These are phyloP conservation scores for Schizosaccharomyces versatilis DNA, from an alignment of 1,139 yeast genomes.

Conservation along the genomic window DNA sequence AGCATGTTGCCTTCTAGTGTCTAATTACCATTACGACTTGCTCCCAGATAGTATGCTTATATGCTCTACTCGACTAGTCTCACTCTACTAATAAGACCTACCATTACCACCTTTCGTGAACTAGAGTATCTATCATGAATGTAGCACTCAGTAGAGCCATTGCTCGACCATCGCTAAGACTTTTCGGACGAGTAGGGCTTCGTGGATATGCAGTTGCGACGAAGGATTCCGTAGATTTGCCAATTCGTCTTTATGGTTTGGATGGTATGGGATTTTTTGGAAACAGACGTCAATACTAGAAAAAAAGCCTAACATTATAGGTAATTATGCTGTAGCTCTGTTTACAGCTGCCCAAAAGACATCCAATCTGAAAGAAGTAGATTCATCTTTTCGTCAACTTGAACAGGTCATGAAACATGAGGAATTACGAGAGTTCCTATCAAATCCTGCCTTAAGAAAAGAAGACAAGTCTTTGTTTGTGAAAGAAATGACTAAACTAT, in stretches of 20 bases:
- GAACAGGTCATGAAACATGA: constrained; percentile 31
- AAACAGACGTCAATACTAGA: no score
- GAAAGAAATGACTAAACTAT: constrained; percentile 30
- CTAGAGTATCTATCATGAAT: no score
- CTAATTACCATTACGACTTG: no score
- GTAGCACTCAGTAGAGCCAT: no score
- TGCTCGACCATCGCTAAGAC: no score
- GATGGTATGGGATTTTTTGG: constrained; percentile 35
- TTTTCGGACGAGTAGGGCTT: background rate
- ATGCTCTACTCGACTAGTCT: no score
- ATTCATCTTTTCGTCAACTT: constrained; percentile 41
- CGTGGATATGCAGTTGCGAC: constrained; percentile 5
- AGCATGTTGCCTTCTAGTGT: no score
- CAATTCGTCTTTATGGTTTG: constrained; percentile 81
- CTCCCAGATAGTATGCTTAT: no score
- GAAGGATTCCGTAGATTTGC: constrained; percentile 26
- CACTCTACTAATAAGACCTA: no score
- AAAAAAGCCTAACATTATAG: background rate
- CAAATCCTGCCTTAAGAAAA: constrained; percentile 66
- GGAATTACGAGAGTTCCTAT: constrained; percentile 37
- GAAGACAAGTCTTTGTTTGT: constrained; percentile 57
- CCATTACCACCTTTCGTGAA: no score
- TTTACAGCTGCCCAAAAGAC: constrained; percentile 80
- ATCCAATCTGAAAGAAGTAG: constrained; percentile 52
- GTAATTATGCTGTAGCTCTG: constrained; percentile 63